Base-by-base conservation (phyloP, 1,139 yeast genomes). In the Yamadazyma atlantica region DNA sequence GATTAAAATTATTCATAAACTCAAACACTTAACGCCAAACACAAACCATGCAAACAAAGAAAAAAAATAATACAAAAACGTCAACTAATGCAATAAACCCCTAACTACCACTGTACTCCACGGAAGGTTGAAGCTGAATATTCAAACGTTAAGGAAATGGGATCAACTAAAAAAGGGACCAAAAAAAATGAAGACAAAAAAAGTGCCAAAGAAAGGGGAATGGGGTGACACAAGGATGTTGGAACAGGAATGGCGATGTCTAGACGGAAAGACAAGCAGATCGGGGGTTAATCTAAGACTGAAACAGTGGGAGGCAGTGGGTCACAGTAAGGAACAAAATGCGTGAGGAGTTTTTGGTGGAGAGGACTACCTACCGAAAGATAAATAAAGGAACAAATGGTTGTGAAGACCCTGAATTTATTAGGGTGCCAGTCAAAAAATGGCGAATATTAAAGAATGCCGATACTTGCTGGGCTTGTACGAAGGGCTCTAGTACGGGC, bases 1-100 rank as follows among this genome's bases (percentile, higher is more conserved):
- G 35, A 32, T 33, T 31, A 19, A 39, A 39, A 22, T 39, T 39
- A 27, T 35, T 35, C 42, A 39, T 39, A 17, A 34, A 33, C 22
- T 22, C 27, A 17, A 8, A 23, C 25, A 23, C 5, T 10, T 14
- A 11, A 28, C 16, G 30, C 16, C 4, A 9, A 16, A 16, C 16
- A 28, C 13, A 8, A 28, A 9, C 30, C 7, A 28, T 23, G 26
- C 26, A 23, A n/a, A 23, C 11, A 8, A 13, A 16, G 4, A 4
- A 28, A 28, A 9, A 16, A 28, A n/a, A 28, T 15, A 15, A 10
- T 4, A 7, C 15, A 28, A 28, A 16, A 16, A 16, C 11, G 9
- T 15, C 30, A 28, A 28, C 19, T 10, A 14, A 28, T 28, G 30
- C 30, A 28, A 28, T 14, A 28, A 14, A 26, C 29, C 15, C 17